Evolutionary conservation across 768 basidiomycete species (phyloP).

Genomic region (Lyophyllum decastes): DNA sequence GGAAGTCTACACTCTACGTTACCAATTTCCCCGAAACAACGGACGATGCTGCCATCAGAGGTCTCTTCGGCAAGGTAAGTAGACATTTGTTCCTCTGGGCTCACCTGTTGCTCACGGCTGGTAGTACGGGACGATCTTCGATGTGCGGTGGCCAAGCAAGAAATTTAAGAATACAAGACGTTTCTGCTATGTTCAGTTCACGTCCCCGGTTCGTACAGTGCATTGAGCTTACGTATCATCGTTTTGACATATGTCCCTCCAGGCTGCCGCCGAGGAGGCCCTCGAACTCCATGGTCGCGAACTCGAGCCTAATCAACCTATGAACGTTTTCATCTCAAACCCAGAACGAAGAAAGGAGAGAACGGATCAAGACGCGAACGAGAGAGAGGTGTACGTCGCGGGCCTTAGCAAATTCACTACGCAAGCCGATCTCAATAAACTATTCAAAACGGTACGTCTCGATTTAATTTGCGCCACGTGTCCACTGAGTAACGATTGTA

Average conservation of each 20-base stretch:
- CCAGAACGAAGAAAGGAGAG: slow-evolving; percentile 87
- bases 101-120: slow-evolving; percentile 7
- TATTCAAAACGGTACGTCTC: slow-evolving; percentile 72
- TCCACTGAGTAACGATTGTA: slow-evolving; percentile 28
- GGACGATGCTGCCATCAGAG: slow-evolving; percentile 76
- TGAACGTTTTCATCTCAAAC: slow-evolving; percentile 87
- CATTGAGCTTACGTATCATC: background rate
- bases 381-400: slow-evolving; percentile 85
- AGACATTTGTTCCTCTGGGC: background rate
- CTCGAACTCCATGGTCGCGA: slow-evolving; percentile 80
- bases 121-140: slow-evolving; percentile 89
- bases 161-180: slow-evolving; percentile 90
- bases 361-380: slow-evolving; percentile 85
- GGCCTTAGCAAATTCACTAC: slow-evolving; percentile 80
- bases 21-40: slow-evolving; percentile 91
- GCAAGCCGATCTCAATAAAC: slow-evolving; percentile 72
- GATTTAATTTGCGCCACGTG: background rate
- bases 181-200: slow-evolving; percentile 94
- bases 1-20: slow-evolving; percentile 93
- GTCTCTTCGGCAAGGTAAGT: slow-evolving; percentile 76
- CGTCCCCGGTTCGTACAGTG: slow-evolving; percentile 65
- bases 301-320: slow-evolving; percentile 61
- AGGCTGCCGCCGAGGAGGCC: slow-evolving; percentile 73
- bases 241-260: background rate
- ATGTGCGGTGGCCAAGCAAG: slow-evolving; percentile 97